These are phyloP conservation scores for Bromus sterilis DNA, from an alignment of 176 grass and related monocot genomes.

Conservation along the genomic window DNA sequence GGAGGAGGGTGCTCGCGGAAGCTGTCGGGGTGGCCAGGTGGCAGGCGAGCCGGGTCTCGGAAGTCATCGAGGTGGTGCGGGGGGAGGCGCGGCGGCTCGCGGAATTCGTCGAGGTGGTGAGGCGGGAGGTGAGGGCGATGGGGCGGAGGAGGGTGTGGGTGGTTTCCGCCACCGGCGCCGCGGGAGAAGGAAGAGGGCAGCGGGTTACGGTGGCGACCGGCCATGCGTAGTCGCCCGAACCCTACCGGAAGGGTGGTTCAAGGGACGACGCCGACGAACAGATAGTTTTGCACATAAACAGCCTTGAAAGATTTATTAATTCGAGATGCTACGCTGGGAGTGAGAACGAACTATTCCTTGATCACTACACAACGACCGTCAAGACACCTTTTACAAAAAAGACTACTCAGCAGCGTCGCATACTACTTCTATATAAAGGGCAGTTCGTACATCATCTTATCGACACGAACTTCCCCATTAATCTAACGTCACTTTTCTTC, in stretches of 20 bases:
- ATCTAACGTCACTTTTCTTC: too few species aligned
- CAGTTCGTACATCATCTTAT: too few species aligned
- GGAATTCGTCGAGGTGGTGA: conserved; percentile 40
- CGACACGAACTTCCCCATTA: too few species aligned
- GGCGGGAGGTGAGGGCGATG: conserved; percentile 22
- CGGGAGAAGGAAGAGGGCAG: conserved; percentile 18
- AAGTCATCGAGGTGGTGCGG: conserved; percentile 37
- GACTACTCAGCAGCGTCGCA: too few species aligned
- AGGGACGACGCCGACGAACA: background rate
- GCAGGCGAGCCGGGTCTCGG: conserved; percentile 28
- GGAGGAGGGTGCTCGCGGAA: conserved; percentile 22
- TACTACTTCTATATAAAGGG: too few species aligned
- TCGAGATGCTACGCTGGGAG: background rate
- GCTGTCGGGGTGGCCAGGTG: conserved; percentile 20
- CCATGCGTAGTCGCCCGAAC: conserved; percentile 46
- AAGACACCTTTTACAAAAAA: too few species aligned
- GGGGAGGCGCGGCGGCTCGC: conserved; percentile 28
- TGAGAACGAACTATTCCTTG: too few species aligned
- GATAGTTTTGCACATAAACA: background rate
- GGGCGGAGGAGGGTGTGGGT: conserved; percentile 18
- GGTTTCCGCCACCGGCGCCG: conserved; percentile 5
- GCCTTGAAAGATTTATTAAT: background rate
- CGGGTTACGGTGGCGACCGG: conserved; percentile 46
- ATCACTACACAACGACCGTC: too few species aligned
- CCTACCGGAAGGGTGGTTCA: conserved; percentile 7